Evolutionary conservation across 202 grass and related monocot species (phyloP), one percentile per base, ranked within the genome.

Genomic region (Setaria viridis): DNA sequence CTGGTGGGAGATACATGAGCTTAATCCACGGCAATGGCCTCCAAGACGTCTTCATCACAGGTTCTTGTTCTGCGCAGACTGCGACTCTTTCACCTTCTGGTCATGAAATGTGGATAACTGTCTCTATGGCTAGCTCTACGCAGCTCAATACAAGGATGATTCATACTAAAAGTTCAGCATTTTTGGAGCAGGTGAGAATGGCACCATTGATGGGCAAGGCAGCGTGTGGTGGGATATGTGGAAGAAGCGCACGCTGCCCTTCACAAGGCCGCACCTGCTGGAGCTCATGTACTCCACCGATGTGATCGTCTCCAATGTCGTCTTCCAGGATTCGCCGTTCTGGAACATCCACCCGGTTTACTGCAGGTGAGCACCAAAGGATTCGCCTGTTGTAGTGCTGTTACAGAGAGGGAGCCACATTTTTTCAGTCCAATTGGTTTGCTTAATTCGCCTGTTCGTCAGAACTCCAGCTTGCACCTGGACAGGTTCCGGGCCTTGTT

Each of bases 301-400:
- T 80, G 76, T 92, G 21, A 51, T 88, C 56, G 66, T 95, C 71
- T 92, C 86, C 74, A 85, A 89, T 67, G 47, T 95, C 47, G 83
- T 95, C 35, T 89, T 95, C 79, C 81, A 82, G 34, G 82, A 95
- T 48, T 95, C 93, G 30, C 93, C 93, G 3, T 95, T 95, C 60
- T 95, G 93, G 93, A 95, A 89, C 79, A 91, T 95, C 39, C 93
- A 95, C 74, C 93, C 93, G 17, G 93, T 92, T 74, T 95, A 92
- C 81, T 92, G 86, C 83, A 90, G 85, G 93, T 89, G 72, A 80
- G 57, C 63, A 67, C 12, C 13, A 15, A 32, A 32, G 46, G 29
- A 77, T 77, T 77, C 42, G 20, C 77, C 35, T 67, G 57, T 17
- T 30, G 25, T 25, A 25, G 25, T 25, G 25, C 25, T 25, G 19